Percentiles rank a stretch among this genome's conserved stretches.
Evolutionary conservation across 108 stramenopile genomes (phyloP).

Genomic region (Skeletonema marinoi): DNA sequence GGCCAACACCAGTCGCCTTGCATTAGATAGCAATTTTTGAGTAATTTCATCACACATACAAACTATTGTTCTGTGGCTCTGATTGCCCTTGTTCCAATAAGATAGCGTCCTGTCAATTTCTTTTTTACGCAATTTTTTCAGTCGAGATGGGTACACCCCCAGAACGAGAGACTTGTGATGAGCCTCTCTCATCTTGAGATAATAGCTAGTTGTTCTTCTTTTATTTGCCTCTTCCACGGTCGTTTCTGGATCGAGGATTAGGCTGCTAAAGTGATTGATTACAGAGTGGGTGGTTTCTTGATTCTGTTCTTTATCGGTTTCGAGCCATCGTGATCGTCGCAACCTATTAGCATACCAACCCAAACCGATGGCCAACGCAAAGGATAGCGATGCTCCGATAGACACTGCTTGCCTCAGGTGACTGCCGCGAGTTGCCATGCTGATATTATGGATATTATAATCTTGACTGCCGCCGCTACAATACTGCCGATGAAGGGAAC

Average conservation of each 20-base stretch:
- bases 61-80: slow-evolving; percentile 58
- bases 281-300: slow-evolving; percentile 41
- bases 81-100: slow-evolving; percentile 46
- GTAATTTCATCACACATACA: slow-evolving; percentile 53
- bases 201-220: slow-evolving; percentile 47
- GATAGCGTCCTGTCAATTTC: slow-evolving; percentile 30
- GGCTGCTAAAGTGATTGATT: slow-evolving; percentile 47
- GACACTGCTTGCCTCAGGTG: neutral
- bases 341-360: slow-evolving; percentile 3
- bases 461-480: neutral
- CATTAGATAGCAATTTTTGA: slow-evolving; percentile 35
- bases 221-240: slow-evolving; percentile 58
- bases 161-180: slow-evolving; percentile 38
- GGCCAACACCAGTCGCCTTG: slow-evolving; percentile 40
- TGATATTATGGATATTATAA: neutral
- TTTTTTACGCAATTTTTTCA: slow-evolving; percentile 31
- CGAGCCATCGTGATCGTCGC: slow-evolving; percentile 6
- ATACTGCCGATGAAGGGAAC: no score
- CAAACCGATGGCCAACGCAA: neutral
- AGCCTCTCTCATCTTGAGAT: slow-evolving; percentile 50
- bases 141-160: slow-evolving; percentile 11
- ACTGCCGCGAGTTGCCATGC: neutral
- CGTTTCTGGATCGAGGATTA: slow-evolving; percentile 24
- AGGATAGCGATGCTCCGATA: neutral
- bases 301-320: slow-evolving; percentile 7